These are phyloP conservation scores for Leucogyrophana mollusca DNA, from an alignment of 768 basidiomycete species.

Conservation along the genomic window DNA sequence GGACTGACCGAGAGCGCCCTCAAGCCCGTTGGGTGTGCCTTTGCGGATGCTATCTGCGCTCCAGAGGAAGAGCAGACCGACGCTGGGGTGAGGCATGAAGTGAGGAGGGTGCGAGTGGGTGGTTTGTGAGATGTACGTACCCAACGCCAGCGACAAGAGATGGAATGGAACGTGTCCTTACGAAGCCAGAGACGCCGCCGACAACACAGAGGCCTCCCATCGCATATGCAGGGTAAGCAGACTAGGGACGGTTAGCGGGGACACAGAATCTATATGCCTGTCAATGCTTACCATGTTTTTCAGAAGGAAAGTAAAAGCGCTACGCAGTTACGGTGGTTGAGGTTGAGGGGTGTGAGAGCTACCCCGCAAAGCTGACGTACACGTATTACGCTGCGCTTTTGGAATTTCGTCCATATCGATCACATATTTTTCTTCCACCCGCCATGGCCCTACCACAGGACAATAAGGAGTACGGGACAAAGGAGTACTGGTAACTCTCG, in stretches of 20 bases:
- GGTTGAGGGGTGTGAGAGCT: no score
- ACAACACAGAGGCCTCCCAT: conserved; percentile 77
- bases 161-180: conserved; percentile 71
- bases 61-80: conserved; percentile 78
- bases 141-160: conserved; percentile 81
- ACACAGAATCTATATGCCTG: not conserved
- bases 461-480: conserved; percentile 69
- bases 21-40: conserved; percentile 71
- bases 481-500: conserved; percentile 62
- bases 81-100: conserved; percentile 39
- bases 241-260: conserved; percentile 43
- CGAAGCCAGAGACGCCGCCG: conserved; percentile 75
- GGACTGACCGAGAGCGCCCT: conserved; percentile 71
- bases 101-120: no score
- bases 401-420: conserved; percentile 1
- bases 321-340: no score
- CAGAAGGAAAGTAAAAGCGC: not conserved
- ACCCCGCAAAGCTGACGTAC: not conserved
- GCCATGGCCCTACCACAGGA: conserved; percentile 48
- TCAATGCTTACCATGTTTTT: conserved; percentile 27
- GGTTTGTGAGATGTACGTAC: conserved; percentile 37
- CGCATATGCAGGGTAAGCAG: conserved; percentile 76
- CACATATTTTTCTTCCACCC: conserved; percentile 3
- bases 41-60: conserved; percentile 75
- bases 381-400: not conserved